Base-by-base conservation (phyloP, 345 rosid genomes). In the Punica granatum region DNA sequence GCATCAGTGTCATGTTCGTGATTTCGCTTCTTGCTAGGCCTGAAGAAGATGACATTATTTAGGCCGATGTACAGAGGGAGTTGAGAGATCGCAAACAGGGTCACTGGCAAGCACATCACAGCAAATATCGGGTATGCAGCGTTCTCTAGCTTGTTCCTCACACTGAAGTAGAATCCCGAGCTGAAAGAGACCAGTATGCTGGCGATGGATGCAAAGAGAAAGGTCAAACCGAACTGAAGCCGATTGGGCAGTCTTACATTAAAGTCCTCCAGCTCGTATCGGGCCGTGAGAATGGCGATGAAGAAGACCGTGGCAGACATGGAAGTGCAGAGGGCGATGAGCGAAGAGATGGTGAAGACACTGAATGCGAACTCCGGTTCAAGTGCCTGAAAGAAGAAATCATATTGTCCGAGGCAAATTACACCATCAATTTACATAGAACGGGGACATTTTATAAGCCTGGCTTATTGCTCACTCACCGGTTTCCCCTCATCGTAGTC, bases 161-260 rank as follows among this genome's bases (percentile, higher is more conserved):
- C 31, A 2, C 42, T n/a, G 30, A 31, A 63, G 66, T 35, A 63
- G 44, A 35, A 43, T 30, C 66, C 48, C 0, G 66, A 39, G 19
- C 66, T 19, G 48, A 63, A 63, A 13, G 66, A 63, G 16, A 63
- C 44, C 0, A 63, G 46, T 1, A 63, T 63, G 44, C 46, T 19
- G 25, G 48, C 66, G 3, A 63, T 23, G n/a, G n/a, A n/a, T n/a
- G n/a, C n/a, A n/a, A n/a, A n/a, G n/a, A n/a, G n/a, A n/a, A n/a
- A n/a, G n/a, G 30, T 23, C 58, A 51, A n/a, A 30, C 58, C 58
- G 58, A 6, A 46, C 12, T 51, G 58, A 1, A 51, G 30, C 28
- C 58, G 12, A 7, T 3, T n/a, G 13, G 30, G 58, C 12, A 51
- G 12, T 8, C 3, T 51, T 30, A 51, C 13, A 10, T 28, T 30